Percentiles rank a stretch among this genome's conserved stretches.
phyloP scores from a whole-genome alignment of 2,329 filamentous ascomycete genomes.

The Colletotrichum spaethianum region DNA sequence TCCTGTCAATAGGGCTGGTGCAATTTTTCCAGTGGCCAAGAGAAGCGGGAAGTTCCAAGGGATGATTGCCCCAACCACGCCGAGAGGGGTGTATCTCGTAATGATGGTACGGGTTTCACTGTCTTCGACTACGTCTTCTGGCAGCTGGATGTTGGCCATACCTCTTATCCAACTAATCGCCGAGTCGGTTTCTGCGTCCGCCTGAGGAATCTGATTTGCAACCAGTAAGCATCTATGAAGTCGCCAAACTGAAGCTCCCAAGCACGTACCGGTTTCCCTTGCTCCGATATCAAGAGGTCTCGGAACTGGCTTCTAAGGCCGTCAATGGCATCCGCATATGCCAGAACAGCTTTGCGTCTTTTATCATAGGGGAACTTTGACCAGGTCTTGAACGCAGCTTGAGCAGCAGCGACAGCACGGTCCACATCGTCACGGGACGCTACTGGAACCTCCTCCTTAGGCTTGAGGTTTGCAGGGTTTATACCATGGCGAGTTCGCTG shows the following conservation, averaged over 20 bases:
- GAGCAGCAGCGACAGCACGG: slow-evolving; percentile 47
- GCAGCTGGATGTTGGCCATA: slow-evolving; percentile 50
- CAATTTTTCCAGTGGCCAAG: slow-evolving; percentile 67
- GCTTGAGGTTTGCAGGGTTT: slow-evolving; percentile 64
- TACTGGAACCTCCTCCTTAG: slow-evolving; percentile 55
- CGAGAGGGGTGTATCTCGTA: slow-evolving; percentile 56
- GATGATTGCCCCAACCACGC: slow-evolving; percentile 59
- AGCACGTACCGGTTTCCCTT: slow-evolving; percentile 47
- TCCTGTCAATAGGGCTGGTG: slow-evolving; percentile 69
- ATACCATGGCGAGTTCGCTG: slow-evolving; percentile 61
- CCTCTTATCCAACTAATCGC: slow-evolving; percentile 48
- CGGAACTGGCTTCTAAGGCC: slow-evolving; percentile 42
- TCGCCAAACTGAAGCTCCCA: background rate
- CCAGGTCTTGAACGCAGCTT: slow-evolving; percentile 49
- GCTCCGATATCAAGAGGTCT: slow-evolving; percentile 46
- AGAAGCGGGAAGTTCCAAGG: slow-evolving; percentile 73
- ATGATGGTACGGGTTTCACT: slow-evolving; percentile 51
- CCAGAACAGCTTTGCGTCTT: slow-evolving; percentile 43
- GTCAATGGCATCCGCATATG: slow-evolving; percentile 47
- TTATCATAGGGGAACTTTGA: slow-evolving; percentile 45
- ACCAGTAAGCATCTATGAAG: background rate
- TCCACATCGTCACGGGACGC: slow-evolving; percentile 49
- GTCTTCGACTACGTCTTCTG: slow-evolving; percentile 57
- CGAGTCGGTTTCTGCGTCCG: slow-evolving; percentile 45
- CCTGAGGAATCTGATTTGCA: slow-evolving; percentile 41